A percentile compares a stretch with the other conserved stretches of the same genome.
Conservation (phyloP, 768 basidiomycete species). For the Chiua virens region DNA sequence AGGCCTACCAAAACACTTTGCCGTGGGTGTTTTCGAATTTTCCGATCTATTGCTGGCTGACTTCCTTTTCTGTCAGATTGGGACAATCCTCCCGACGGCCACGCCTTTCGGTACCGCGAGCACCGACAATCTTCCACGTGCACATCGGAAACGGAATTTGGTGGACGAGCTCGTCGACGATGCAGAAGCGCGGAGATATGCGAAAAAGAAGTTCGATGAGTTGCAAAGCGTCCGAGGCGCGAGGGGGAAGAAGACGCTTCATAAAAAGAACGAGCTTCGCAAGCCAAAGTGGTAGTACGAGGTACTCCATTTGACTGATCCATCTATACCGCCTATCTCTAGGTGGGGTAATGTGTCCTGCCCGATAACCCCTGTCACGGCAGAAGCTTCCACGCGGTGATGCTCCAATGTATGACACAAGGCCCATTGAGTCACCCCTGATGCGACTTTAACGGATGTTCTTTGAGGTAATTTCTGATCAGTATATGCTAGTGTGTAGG, state of each 20-base stretch:
- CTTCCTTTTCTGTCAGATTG: slow-evolving; percentile 52
- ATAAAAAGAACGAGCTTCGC: slow-evolving; percentile 59
- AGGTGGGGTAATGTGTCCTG: not conserved
- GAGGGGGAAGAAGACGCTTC: slow-evolving; percentile 69
- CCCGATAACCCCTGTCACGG: not conserved
- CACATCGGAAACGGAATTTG: slow-evolving; percentile 74
- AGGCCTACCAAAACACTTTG: slow-evolving; percentile 85
- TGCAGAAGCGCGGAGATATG: slow-evolving; percentile 80
- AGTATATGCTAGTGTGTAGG: not conserved
- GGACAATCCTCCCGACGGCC: slow-evolving; percentile 67
- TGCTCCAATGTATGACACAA: not conserved
- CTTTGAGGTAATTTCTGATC: slow-evolving; percentile 6
- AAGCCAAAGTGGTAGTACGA: slow-evolving; percentile 65
- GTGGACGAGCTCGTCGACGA: slow-evolving; percentile 91
- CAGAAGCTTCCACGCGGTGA: not conserved
- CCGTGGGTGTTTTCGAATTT: slow-evolving; percentile 51
- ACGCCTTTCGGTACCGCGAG: slow-evolving; percentile 73
- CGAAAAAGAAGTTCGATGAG: slow-evolving; percentile 89
- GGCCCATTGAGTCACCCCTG: not conserved
- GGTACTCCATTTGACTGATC: slow-evolving; percentile 6
- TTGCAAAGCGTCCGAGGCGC: slow-evolving; percentile 67
- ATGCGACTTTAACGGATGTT: slow-evolving; percentile 2
- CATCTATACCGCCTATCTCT: slow-evolving; percentile 7
- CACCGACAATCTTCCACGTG: slow-evolving; percentile 67
- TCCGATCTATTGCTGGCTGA: slow-evolving; percentile 1